Evolutionary conservation across 495 filamentous ascomycete genomes (phyloP).

Genomic region (Aspergillus sclerotiicarbonarius): DNA sequence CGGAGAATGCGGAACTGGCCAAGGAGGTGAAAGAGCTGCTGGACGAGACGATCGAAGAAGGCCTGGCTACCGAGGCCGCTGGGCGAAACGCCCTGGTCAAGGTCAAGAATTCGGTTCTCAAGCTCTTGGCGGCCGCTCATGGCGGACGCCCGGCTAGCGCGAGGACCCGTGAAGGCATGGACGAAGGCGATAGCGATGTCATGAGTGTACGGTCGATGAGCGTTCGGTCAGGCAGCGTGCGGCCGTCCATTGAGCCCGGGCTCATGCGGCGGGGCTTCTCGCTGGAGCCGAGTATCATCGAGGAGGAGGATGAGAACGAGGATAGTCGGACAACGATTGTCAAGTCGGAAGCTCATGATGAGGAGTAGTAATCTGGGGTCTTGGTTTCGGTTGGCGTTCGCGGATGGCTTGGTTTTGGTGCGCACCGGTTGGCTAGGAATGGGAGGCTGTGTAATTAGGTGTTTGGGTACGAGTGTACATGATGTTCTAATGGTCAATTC

Average conservation of each 20-base stretch:
- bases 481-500: background rate
- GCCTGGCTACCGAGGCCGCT: slow-evolving; percentile 66
- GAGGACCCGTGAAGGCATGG: slow-evolving; percentile 36
- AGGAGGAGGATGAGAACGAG: slow-evolving; percentile 53
- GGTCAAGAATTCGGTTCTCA: slow-evolving; percentile 60
- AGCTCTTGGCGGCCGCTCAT: slow-evolving; percentile 43
- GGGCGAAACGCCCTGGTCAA: slow-evolving; percentile 76
- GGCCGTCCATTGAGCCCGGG: slow-evolving; percentile 39
- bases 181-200: slow-evolving; percentile 36
- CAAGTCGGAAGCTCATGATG: slow-evolving; percentile 48
- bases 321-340: slow-evolving; percentile 47
- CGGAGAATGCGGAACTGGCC: slow-evolving; percentile 37
- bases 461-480: slow-evolving; percentile 15
- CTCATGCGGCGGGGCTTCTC: slow-evolving; percentile 31
- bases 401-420: slow-evolving; percentile 2
- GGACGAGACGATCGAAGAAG: slow-evolving; percentile 65
- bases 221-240: slow-evolving; percentile 39
- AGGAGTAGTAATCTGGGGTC: slow-evolving; percentile 25
- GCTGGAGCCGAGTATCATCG: slow-evolving; percentile 47
- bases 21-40: slow-evolving; percentile 52
- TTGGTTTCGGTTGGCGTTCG: slow-evolving; percentile 24
- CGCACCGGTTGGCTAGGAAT: background rate
- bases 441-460: slow-evolving; percentile 7
- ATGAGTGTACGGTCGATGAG: slow-evolving; percentile 24
- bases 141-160: slow-evolving; percentile 33